Conservation (phyloP, 176 grass and related monocot species). For the Zoysia pacifica region DNA sequence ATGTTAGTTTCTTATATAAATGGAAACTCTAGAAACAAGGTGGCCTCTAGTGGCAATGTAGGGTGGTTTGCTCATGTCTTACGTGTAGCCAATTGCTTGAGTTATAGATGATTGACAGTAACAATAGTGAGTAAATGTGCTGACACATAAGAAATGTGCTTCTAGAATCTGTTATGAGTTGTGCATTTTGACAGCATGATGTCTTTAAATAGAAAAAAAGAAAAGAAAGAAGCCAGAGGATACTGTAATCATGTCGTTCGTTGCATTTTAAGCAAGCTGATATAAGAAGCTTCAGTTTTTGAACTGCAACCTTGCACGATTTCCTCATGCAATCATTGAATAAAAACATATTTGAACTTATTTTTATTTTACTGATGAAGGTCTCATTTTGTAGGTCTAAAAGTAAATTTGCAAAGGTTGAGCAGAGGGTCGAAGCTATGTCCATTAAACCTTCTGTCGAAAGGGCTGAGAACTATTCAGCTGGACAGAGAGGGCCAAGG, state of each 20-base stretch:
- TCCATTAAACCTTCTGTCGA: constrained; percentile 46
- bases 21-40: neutral
- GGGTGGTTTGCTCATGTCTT: neutral
- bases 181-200: neutral
- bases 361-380: constrained; percentile 16
- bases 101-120: neutral
- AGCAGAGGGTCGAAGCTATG: constrained; percentile 59
- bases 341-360: neutral
- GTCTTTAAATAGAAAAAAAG: neutral
- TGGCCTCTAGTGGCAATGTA: neutral
- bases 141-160: neutral
- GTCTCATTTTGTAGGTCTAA: constrained; percentile 51
- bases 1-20: neutral
- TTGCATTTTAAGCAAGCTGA: constrained; percentile 14
- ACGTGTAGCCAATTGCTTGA: neutral
- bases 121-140: neutral
- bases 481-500: constrained; percentile 62
- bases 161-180: neutral
- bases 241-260: neutral
- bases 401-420: constrained; percentile 68
- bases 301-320: neutral
- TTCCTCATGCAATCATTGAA: constrained; percentile 2
- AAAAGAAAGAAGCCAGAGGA: neutral
- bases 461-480: constrained; percentile 50
- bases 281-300: constrained; percentile 4